Conservation (phyloP, 73 alveolate species). For the Halteria grandinella region DNA sequence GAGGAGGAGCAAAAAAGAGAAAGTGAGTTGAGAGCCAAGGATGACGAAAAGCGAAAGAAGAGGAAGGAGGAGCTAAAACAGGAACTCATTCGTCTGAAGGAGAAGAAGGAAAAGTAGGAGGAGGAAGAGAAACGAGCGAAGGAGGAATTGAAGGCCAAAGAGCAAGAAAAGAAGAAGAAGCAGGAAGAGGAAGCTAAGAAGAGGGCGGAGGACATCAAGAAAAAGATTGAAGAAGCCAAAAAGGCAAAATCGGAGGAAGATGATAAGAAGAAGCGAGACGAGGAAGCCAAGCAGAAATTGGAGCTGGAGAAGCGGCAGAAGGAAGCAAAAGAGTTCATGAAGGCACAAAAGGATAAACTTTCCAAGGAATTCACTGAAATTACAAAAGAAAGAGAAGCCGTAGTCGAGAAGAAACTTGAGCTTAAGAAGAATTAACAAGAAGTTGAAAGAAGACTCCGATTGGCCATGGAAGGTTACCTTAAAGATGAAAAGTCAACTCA, state of each 20-base stretch:
- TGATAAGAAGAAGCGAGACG: constrained; percentile 4
- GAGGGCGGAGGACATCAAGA: constrained; percentile 28
- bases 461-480: constrained; percentile 23
- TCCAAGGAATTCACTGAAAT: constrained; percentile 9
- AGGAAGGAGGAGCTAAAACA: constrained; percentile 33
- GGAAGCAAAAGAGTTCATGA: constrained; percentile 44
- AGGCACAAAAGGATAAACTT: constrained; percentile 38
- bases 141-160: constrained; percentile 19
- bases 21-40: constrained; percentile 1
- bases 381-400: constrained; percentile 45
- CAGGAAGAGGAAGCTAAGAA: constrained; percentile 17
- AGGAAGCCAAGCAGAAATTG: constrained; percentile 21
- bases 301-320: constrained; percentile 28
- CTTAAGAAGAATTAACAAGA: constrained; percentile 23
- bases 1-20: constrained; percentile 41
- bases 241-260: constrained; percentile 20
- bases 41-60: constrained; percentile 53
- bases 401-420: constrained; percentile 4
- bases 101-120: constrained; percentile 29
- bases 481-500: constrained; percentile 18
- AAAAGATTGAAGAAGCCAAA: constrained; percentile 41
- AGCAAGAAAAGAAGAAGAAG: constrained; percentile 23
- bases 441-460: constrained; percentile 18
- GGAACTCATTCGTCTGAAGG: constrained; percentile 15
- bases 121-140: constrained; percentile 37